Base-by-base conservation (phyloP, 192 early-diverging fungal genomes). In the Rhizoclosmatium globosum region DNA sequence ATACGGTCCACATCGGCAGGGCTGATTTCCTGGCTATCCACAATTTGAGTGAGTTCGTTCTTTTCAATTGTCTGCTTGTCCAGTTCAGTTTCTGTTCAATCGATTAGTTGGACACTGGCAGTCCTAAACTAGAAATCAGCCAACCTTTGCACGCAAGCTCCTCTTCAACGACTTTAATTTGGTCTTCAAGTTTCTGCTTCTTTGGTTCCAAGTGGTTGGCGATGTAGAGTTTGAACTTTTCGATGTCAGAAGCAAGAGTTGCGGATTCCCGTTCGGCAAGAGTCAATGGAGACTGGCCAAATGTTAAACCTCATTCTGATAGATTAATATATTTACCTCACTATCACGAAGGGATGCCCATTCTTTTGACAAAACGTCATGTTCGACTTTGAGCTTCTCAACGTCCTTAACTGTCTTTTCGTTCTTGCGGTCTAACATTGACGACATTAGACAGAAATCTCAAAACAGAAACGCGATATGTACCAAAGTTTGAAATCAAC, bases 1-100 rank as follows among this genome's bases (percentile, higher is more conserved):
- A 95, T 95, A 38, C 93, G 87, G 71, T 95, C 94, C 41, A 94
- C 90, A 82, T 95, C 94, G 43, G 91, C 90, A 47, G 93, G 90
- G 41, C 89, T 91, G 46, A 95, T 91, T 77, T 92, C 91, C 81
- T 95, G 94, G 64, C 82, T 80, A 66, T 95, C 93, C 9, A 95
- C 93, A 11, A 86, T 85, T n/a, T 74, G 58, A 71, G 91, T 88
- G 47, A 93, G 83, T 59, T 85, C 80, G 2, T 64, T 81, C 76
- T 88, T 89, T 67, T 93, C 92, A 47, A 76, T 79, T 45, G 86
- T 81, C 46, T 92, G 78, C 57, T 86, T 69, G 42, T 65, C 83
- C 6, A 89, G 80, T 59, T 88, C 82, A 58, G 74, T 59, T 59
- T 84, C 86, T 87, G 71, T 77, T n/a, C 47, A 71, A 41, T 70